A percentile compares a stretch with the other conserved stretches of the same genome.
phyloP scores from a whole-genome alignment of 2,329 filamentous ascomycete species.

The Chaetoscypha palmicola region DNA sequence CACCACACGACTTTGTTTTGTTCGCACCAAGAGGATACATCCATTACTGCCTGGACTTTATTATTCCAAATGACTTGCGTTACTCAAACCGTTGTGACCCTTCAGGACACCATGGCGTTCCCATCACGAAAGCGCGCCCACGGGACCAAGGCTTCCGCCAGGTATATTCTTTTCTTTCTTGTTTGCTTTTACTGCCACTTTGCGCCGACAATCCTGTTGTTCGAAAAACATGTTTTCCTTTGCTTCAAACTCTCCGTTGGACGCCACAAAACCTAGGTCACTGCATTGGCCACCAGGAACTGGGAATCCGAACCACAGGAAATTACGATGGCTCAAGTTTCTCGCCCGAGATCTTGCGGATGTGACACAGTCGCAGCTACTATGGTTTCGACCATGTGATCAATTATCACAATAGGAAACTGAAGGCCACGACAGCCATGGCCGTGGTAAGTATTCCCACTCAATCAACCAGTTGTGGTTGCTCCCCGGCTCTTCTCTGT shows the following conservation, averaged over 20 bases:
- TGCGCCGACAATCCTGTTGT: conserved; percentile 22
- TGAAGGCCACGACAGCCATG: not conserved
- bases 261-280: not conserved
- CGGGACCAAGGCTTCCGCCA: conserved; percentile 29
- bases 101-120: conserved; percentile 30
- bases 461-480: not conserved
- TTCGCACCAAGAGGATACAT: conserved; percentile 11
- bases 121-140: conserved; percentile 21
- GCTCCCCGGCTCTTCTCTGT: not conserved
- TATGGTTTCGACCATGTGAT: conserved; percentile 14
- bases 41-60: conserved; percentile 15
- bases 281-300: not conserved
- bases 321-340: not conserved
- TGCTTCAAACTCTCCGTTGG: conserved; percentile 7
- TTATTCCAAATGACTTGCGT: conserved; percentile 29
- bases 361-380: no score
- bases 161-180: conserved; percentile 29
- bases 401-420: not conserved
- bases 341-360: not conserved
- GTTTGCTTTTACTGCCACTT: conserved; percentile 18
- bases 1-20: conserved; percentile 8
- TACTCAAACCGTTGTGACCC: conserved; percentile 25
- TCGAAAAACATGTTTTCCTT: conserved; percentile 26
- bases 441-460: not conserved
- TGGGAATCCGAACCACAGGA: not conserved